A percentile compares a stretch with the other conserved stretches of the same genome.
Evolutionary conservation across 1,139 yeast genomes (phyloP).

Genomic region (Blastobotrys niveus): DNA sequence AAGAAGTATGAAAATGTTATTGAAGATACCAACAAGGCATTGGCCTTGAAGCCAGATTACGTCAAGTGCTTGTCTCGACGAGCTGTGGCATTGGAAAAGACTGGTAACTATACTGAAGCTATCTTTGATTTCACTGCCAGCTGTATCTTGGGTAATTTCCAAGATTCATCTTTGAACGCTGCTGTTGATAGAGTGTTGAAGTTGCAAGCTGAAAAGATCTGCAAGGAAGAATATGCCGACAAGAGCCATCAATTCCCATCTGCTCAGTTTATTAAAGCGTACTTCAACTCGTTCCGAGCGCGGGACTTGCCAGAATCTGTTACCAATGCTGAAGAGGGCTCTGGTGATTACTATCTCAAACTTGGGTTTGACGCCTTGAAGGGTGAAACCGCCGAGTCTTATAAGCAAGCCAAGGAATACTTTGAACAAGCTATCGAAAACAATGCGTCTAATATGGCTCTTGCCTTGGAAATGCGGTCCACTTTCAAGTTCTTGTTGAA

Average conservation of each 20-base stretch:
- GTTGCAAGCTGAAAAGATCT: constrained; percentile 45
- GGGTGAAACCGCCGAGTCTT: constrained; percentile 62
- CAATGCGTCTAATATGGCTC: constrained; percentile 39
- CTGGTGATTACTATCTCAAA: constrained; percentile 58
- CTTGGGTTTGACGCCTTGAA: constrained; percentile 63
- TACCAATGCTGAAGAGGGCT: constrained; percentile 48
- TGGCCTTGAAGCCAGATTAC: constrained; percentile 81
- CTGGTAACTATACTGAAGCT: constrained; percentile 76
- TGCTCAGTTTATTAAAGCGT: constrained; percentile 76
- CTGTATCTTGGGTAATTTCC: constrained; percentile 44
- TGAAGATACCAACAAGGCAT: constrained; percentile 81
- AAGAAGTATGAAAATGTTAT: constrained; percentile 76
- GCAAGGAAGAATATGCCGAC: constrained; percentile 52
- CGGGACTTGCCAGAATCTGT: constrained; percentile 34
- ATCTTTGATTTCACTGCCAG: constrained; percentile 85
- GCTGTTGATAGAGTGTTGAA: constrained; percentile 83
- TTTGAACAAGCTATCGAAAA: constrained; percentile 59
- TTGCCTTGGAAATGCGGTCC: constrained; percentile 80
- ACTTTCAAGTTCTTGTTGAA: constrained; percentile 79
- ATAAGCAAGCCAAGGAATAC: constrained; percentile 64
- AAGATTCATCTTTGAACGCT: constrained; percentile 70
- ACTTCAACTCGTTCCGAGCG: constrained; percentile 65
- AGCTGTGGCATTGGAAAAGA: constrained; percentile 71
- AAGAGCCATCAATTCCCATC: constrained; percentile 66
- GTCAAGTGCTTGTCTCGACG: constrained; percentile 75